Percentiles rank a stretch among this genome's conserved stretches.
phyloP scores from a whole-genome alignment of 768 basidiomycete species.

The Psilocybe tampanensis region DNA sequence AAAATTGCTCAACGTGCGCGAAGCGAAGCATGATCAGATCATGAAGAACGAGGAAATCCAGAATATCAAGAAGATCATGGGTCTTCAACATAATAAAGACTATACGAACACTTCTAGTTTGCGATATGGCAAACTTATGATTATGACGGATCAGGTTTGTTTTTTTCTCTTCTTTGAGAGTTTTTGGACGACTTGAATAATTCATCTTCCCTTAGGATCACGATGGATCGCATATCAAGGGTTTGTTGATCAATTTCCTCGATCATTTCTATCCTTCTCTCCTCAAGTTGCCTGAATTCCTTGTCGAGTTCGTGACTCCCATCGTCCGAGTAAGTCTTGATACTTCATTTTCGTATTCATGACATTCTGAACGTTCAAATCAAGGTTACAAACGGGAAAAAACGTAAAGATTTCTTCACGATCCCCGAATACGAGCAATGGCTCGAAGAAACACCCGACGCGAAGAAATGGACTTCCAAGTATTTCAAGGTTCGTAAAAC shows the following conservation, averaged over 20 bases:
- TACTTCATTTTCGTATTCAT: background rate
- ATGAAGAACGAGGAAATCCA: constrained; percentile 98
- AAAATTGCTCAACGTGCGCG: constrained; percentile 95
- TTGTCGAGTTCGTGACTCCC: constrained; percentile 98
- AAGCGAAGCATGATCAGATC: constrained; percentile 94
- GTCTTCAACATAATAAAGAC: constrained; percentile 91
- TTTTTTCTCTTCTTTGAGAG: too few species aligned
- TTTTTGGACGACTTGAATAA: background rate
- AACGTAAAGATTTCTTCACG: constrained; percentile 89
- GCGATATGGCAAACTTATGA: constrained; percentile 95
- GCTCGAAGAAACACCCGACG: constrained; percentile 75
- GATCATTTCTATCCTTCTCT: constrained; percentile 97
- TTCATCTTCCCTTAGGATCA: constrained; percentile 69
- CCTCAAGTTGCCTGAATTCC: constrained; percentile 85
- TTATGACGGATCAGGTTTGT: constrained; percentile 98
- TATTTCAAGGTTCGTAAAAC: constrained; percentile 85
- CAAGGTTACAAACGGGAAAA: constrained; percentile 78
- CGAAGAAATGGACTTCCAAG: constrained; percentile 87
- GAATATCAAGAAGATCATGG: constrained; percentile 98
- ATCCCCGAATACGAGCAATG: constrained; percentile 96
- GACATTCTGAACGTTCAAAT: background rate
- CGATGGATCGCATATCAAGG: constrained; percentile 99
- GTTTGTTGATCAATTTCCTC: constrained; percentile 96
- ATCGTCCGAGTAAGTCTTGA: constrained; percentile 79
- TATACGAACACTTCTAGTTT: constrained; percentile 70